Base-by-base conservation (phyloP, 805 yeast genomes). In the Candida sithepensis region DNA sequence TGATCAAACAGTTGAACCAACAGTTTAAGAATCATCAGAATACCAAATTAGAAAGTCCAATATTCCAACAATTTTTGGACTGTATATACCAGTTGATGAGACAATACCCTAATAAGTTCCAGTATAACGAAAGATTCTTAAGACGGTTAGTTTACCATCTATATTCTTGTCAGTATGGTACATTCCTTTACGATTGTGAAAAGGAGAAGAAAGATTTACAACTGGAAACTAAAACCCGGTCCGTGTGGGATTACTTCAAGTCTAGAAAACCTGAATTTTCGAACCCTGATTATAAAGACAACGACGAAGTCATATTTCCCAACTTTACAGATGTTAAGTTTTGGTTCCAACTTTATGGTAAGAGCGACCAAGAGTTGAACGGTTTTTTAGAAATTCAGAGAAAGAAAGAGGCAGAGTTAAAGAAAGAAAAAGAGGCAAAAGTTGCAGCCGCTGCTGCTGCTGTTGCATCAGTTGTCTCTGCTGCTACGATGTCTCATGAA, bases 161-260 rank as follows among this genome's bases (percentile, higher is more conserved):
- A 42, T 88, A 90, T 60, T 88, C 97, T 1, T 90, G 98, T 58
- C 98, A 94, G 64, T 94, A 90, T 66, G 98, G 98, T 3, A 82
- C 96, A 1, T 94, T 94, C 58, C 64, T 94, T 45, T 82, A 79
- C 55, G 85, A 94, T 59, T 75, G 78, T 40, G 97, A 94, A 60
- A 64, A 66, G 43, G 96, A 88, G 49, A 68, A 82, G 46, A 57
- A 68, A 7, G 68, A 67, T n/a, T 66, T 71, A 23, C 63, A 72
- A 10, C 65, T 80, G 2, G 62, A 58, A 7, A 56, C 65, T 2
- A 69, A 73, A 12, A 86, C 97, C 0, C 74, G 87, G 30, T 82
- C 92, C 13, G 96, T 86, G 1, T 91, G 98, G 98, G 96, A 91
- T 65, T 91, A 94, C 62, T 92, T 94, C 69, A 72, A 81, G 46